Evolutionary conservation across 352 stramenopile genomes (phyloP), one percentile per base, ranked within the genome.

Genomic region (Elongisporangium prolatum): DNA sequence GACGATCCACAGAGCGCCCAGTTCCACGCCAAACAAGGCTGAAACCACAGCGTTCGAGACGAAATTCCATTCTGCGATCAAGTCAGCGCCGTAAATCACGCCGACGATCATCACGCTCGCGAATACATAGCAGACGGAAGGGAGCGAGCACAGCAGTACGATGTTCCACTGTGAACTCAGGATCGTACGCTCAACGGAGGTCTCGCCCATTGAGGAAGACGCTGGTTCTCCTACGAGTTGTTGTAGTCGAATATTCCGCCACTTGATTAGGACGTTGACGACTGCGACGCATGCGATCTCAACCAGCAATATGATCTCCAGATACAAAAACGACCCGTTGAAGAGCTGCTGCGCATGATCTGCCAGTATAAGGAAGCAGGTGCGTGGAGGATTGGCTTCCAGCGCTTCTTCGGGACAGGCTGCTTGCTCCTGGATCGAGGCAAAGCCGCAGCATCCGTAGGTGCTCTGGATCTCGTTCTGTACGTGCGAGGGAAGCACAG

Each of bases 381-480:
- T 77, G 1, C 71, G 71, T 7, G 72, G 71, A 14, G 75, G 68
- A 0, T 72, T 54, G 0, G 61, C 63, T 44, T 79, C 63, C 0
- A 88, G 56, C 3, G 75, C 71, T 73, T 83, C 77, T 22, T 85
- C 77, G 0, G 77, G 77, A 54, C 77, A 86, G 48, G 54, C 67
- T 0, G 21, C 37, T 40, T 71, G 60, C 4, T 86, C 74, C 5
- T 48, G 58, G 22, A 80, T 60, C 1, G 71, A 53, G 3, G 61
- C 22, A 44, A 88, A 88, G 1, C 77, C 77, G 60, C 77, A 88
- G 48, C 77, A 88, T 20, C 75, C 77, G 54, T 81, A 77, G 6
- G 60, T 69, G 5, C 17, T 54, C 37, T 82, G 66, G 0, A 88
- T 51, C n/a, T 77, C 68, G 0, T 57, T 60, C 21, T 71, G 71